phyloP scores from a whole-genome alignment of 805 yeast genomes.

The Pachysolen tannophilus region DNA sequence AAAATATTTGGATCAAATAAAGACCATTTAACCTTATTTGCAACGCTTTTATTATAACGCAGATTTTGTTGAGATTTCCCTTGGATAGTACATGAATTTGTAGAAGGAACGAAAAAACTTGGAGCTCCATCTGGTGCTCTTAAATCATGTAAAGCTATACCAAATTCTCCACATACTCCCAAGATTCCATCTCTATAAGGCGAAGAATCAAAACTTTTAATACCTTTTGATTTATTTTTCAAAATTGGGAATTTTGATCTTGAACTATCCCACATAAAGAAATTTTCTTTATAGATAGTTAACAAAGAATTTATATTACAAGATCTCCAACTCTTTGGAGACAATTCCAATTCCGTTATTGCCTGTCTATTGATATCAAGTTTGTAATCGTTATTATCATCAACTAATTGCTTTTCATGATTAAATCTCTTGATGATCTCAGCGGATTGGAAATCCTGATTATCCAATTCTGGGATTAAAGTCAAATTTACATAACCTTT shows the following conservation, averaged over 20 bases:
- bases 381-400: constrained; percentile 13
- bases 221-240: constrained; percentile 43
- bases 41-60: constrained; percentile 18
- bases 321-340: constrained; percentile 32
- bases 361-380: constrained; percentile 18
- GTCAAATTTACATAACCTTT: constrained; percentile 71
- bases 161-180: constrained; percentile 64
- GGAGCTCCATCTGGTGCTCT: constrained; percentile 35
- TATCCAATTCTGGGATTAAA: constrained; percentile 48
- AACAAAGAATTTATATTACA: constrained; percentile 41
- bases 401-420: constrained; percentile 56
- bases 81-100: constrained; percentile 16
- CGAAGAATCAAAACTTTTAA: constrained; percentile 42
- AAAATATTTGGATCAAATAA: constrained; percentile 49
- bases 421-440: constrained; percentile 73
- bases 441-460: constrained; percentile 42
- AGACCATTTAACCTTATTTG: constrained; percentile 55
- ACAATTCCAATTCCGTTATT: constrained; percentile 25
- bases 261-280: constrained; percentile 72
- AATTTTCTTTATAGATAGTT: constrained; percentile 56
- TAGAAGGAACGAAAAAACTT: constrained; percentile 36
- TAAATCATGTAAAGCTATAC: constrained; percentile 67
- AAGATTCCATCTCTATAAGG: constrained; percentile 39
- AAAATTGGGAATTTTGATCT: constrained; percentile 52
- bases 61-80: constrained; percentile 14